A percentile compares a stretch with the other conserved stretches of the same genome.
These are phyloP conservation scores for Physcomitrium patens DNA, from an alignment of 225 moss, liverwort and hornwort species.

Conservation along the genomic window DNA sequence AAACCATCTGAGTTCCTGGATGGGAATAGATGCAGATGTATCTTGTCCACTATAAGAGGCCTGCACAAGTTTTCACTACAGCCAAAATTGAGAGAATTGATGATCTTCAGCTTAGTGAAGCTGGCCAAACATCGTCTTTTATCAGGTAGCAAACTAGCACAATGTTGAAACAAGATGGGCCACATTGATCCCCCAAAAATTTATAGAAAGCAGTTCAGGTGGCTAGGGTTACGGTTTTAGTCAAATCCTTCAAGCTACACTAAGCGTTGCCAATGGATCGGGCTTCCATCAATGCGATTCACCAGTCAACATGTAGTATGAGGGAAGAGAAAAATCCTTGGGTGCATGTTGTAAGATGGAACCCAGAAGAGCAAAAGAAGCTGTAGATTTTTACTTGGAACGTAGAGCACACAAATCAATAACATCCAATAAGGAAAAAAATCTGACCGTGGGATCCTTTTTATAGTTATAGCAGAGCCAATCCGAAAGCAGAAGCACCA, in stretches of 20 bases:
- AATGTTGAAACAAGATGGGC: slow-evolving; percentile 13
- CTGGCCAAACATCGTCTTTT: background rate
- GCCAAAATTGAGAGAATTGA: background rate
- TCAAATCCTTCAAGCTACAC: background rate
- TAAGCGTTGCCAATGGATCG: background rate
- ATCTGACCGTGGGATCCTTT: slow-evolving; percentile 60
- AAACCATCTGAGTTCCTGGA: slow-evolving; percentile 91
- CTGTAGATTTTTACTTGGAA: background rate
- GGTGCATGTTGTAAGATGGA: background rate
- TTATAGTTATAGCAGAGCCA: slow-evolving; percentile 79
- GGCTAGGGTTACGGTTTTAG: background rate
- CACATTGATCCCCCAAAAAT: background rate
- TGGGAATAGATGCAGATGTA: slow-evolving; percentile 87
- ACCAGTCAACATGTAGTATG: slow-evolving; percentile 1
- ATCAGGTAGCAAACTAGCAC: background rate
- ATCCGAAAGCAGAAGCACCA: slow-evolving; percentile 72
- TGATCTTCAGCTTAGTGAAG: slow-evolving; percentile 18
- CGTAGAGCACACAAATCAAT: slow-evolving; percentile 22
- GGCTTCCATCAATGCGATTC: background rate
- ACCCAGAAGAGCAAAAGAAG: slow-evolving; percentile 4
- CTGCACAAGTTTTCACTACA: slow-evolving; percentile 47
- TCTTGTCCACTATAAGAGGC: slow-evolving; percentile 71
- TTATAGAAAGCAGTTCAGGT: background rate
- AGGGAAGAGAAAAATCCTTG: slow-evolving; percentile 1
- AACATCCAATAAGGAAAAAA: slow-evolving; percentile 8